Evolutionary conservation across 2,329 filamentous ascomycete genomes (phyloP).

Genomic region (Didymella lethalis): DNA sequence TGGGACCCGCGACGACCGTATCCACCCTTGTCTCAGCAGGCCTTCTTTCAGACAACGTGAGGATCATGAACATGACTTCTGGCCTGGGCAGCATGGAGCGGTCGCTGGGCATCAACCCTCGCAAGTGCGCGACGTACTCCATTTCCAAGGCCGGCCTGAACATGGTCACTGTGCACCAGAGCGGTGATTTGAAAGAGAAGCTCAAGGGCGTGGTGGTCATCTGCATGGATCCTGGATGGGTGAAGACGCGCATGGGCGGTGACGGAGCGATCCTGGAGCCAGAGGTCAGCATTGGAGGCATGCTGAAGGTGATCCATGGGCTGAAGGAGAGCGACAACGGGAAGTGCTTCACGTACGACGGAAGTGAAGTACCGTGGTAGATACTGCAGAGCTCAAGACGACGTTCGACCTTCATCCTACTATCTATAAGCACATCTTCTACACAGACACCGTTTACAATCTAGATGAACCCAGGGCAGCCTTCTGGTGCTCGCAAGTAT

Average conservation of each 20-base stretch:
- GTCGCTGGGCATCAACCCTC: not conserved
- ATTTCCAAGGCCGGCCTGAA: not conserved
- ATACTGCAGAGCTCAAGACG: not conserved
- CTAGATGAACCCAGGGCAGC: slow-evolving; percentile 35
- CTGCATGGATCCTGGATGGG: slow-evolving; percentile 7
- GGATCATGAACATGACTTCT: not conserved
- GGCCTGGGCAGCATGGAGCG: not conserved
- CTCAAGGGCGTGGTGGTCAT: slow-evolving; percentile 3
- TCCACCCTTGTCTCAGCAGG: not conserved
- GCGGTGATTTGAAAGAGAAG: not conserved
- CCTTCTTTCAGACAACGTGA: not conserved
- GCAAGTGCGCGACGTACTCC: not conserved
- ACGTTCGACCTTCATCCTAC: not conserved
- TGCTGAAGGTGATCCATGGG: not conserved
- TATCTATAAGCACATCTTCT: not conserved
- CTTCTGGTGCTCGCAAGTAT: slow-evolving; percentile 52
- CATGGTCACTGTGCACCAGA: not conserved
- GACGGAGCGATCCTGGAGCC: slow-evolving; percentile 1
- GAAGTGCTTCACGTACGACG: slow-evolving; percentile 4
- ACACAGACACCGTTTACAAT: slow-evolving; percentile 23
- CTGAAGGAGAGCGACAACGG: not conserved
- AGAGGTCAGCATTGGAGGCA: not conserved
- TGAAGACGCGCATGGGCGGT: slow-evolving; percentile 6
- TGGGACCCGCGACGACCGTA: not conserved
- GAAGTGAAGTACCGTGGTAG: slow-evolving; percentile 3